Conservation (phyloP, 208 protist genomes). For the Acanthamoeba culbertsoni region DNA sequence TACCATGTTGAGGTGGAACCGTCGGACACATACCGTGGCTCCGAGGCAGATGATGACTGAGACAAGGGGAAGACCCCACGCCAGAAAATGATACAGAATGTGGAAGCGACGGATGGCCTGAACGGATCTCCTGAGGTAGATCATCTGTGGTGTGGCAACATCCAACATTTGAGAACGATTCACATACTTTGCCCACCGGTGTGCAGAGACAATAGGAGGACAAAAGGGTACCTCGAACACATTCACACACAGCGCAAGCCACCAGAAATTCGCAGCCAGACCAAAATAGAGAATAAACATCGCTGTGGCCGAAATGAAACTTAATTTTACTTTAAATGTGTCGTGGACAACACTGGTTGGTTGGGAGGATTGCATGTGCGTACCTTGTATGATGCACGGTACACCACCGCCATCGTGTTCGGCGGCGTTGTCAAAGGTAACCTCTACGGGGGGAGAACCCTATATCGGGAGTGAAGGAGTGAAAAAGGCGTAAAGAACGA, state of each 20-base stretch:
- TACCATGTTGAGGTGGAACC: neutral
- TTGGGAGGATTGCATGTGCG: neutral
- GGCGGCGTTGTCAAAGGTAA: neutral
- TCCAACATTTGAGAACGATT: neutral
- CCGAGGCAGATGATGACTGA: neutral
- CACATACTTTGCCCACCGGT: too few relatives aligned
- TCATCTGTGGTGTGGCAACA: neutral
- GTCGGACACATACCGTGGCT: neutral
- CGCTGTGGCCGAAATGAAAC: neutral
- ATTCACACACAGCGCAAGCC: neutral
- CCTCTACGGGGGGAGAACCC: neutral
- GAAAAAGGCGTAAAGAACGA: neutral
- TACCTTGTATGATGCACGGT: conserved; percentile 6
- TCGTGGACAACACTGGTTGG: too few relatives aligned
- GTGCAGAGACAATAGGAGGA: too few relatives aligned
- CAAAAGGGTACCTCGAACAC: neutral
- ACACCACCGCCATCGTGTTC: conserved; percentile 13
- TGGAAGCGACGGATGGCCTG: neutral
- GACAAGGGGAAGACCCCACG: neutral
- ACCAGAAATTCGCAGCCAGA: neutral
- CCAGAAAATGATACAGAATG: neutral
- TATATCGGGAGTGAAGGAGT: neutral
- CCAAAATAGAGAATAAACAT: neutral
- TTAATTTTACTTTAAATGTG: too few relatives aligned
- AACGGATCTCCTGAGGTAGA: neutral